Conservation (phyloP, 208 protist species). For the Trypanosoma congolense region DNA sequence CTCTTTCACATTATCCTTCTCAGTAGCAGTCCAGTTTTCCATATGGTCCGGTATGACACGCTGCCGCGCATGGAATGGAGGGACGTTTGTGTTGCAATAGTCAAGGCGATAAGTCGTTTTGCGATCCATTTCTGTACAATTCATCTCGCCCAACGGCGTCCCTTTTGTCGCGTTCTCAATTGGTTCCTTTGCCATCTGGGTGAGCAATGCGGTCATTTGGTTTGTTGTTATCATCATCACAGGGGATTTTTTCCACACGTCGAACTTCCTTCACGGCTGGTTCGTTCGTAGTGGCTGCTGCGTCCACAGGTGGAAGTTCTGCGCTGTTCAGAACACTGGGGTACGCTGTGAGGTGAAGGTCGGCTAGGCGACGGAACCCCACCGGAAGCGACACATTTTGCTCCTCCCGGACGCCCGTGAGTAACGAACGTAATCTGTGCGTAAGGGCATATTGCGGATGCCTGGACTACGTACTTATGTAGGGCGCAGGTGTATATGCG, state of each 20-base stretch:
- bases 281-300: conserved; percentile 30
- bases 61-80: conserved; percentile 24
- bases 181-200: conserved; percentile 31
- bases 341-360: conserved; percentile 74
- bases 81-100: conserved; percentile 56
- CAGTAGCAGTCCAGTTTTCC: conserved; percentile 54
- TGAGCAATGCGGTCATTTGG: conserved; percentile 44
- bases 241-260: conserved; percentile 5
- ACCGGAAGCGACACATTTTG: conserved; percentile 15
- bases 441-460: conserved; percentile 6
- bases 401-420: conserved; percentile 17
- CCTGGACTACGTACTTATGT: too few species aligned
- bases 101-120: conserved; percentile 75
- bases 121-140: conserved; percentile 42
- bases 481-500: not conserved
- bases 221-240: conserved; percentile 52
- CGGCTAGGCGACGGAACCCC: conserved; percentile 31
- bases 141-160: conserved; percentile 5
- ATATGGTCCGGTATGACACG: conserved; percentile 48
- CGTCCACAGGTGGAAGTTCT: not conserved
- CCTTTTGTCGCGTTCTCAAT: conserved; percentile 12
- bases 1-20: conserved; percentile 52
- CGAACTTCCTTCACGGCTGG: conserved; percentile 7
- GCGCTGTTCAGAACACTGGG: conserved; percentile 54
- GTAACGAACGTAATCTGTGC: conserved; percentile 19